Evolutionary conservation across 805 yeast species (phyloP).

Genomic region (Cyberlindnera sargentensis): DNA sequence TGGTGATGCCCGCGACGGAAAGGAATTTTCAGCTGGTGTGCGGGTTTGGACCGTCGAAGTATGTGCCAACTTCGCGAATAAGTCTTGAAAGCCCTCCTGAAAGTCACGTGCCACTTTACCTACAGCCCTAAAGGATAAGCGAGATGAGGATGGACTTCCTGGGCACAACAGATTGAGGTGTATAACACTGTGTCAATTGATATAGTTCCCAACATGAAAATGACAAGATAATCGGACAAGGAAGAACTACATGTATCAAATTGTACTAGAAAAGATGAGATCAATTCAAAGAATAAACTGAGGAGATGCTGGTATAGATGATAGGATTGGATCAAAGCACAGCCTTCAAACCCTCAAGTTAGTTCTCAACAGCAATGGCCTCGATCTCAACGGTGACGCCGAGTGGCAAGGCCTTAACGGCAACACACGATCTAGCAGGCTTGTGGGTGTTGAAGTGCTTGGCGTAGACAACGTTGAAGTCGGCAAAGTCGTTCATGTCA

Average conservation of each 20-base stretch:
- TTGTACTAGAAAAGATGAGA: too few relatives aligned
- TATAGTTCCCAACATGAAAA: too few relatives aligned
- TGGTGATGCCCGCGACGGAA: constrained; percentile 1
- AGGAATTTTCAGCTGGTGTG: constrained; percentile 2
- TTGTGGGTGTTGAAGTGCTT: constrained; percentile 68
- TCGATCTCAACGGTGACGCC: constrained; percentile 87
- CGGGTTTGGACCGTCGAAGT: constrained; percentile 1
- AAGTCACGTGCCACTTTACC: too few relatives aligned
- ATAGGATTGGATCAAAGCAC: too few relatives aligned
- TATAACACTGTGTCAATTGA: too few relatives aligned
- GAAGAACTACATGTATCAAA: too few relatives aligned
- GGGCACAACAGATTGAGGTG: too few relatives aligned
- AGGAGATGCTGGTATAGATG: too few relatives aligned
- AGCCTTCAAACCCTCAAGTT: not conserved
- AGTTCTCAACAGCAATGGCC: constrained; percentile 75
- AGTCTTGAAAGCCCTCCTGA: not conserved
- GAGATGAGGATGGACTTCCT: too few relatives aligned
- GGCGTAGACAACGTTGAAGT: constrained; percentile 79
- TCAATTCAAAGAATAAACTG: too few relatives aligned
- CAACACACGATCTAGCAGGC: constrained; percentile 98
- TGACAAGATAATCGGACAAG: too few relatives aligned
- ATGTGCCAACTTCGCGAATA: not conserved
- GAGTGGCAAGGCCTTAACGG: constrained; percentile 86
- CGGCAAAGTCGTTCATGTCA: constrained; percentile 81
- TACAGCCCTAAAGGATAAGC: too few relatives aligned